Conservation (phyloP, 192 early-diverging fungal species). For the Podila minutissima region DNA sequence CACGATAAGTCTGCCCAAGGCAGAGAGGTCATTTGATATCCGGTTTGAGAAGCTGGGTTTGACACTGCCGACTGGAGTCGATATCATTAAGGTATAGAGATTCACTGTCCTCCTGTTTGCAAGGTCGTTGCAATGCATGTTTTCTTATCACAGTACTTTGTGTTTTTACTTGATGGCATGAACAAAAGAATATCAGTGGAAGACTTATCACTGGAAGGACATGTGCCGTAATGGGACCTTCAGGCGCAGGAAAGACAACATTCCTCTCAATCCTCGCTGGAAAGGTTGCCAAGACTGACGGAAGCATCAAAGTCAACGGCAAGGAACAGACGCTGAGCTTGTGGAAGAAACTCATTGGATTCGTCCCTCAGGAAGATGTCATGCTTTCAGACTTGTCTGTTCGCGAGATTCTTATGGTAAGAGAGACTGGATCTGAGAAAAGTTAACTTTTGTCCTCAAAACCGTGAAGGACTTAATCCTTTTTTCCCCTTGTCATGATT, state of each 20-base stretch:
- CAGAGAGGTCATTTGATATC: constrained; percentile 63
- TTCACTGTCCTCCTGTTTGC: too few relatives aligned
- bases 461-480: background rate
- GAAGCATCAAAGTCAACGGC: constrained; percentile 56
- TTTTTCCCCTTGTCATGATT: background rate
- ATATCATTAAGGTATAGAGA: constrained; percentile 62
- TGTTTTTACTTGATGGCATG: too few relatives aligned
- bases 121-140: too few relatives aligned
- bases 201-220: constrained; percentile 59
- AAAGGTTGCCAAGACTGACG: constrained; percentile 63
- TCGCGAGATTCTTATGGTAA: constrained; percentile 66
- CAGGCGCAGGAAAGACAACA: constrained; percentile 71
- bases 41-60: constrained; percentile 51
- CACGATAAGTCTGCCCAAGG: constrained; percentile 36
- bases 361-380: constrained; percentile 75
- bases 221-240: constrained; percentile 70
- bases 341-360: constrained; percentile 72
- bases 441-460: background rate
- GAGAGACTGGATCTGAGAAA: background rate
- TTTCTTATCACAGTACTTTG: too few relatives aligned
- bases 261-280: constrained; percentile 72
- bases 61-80: constrained; percentile 52
- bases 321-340: constrained; percentile 43
- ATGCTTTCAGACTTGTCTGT: constrained; percentile 73
- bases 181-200: constrained; percentile 63